Percentiles rank a stretch among this genome's conserved stretches.
Conservation (phyloP, 306 rosid genomes). For the Alnus glutinosa region DNA sequence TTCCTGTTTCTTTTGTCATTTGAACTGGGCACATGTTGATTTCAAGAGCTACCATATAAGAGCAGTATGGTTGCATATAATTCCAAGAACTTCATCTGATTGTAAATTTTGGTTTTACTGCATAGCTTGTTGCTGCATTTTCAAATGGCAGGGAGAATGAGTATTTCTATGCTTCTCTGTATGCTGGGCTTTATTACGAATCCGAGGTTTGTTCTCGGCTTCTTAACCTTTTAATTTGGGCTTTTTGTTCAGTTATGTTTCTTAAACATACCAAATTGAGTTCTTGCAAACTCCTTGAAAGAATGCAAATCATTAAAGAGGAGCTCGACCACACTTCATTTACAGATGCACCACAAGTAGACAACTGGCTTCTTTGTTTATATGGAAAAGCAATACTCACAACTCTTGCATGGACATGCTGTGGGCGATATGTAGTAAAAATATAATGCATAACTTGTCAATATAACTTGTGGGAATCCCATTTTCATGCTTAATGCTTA, state of each 20-base stretch:
- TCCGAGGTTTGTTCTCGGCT: constrained; percentile 63
- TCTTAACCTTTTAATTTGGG: constrained; percentile 10
- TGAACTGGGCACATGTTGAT: neutral
- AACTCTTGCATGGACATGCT: neutral
- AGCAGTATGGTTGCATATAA: neutral
- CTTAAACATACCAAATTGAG: neutral
- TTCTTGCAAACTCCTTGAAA: neutral
- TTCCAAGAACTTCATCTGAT: constrained; percentile 32
- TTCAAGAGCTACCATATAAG: neutral
- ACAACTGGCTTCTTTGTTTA: neutral
- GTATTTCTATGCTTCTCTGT: constrained; percentile 71
- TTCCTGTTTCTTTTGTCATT: neutral
- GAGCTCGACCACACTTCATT: neutral
- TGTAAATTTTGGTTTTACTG: constrained; percentile 29
- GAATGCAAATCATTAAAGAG: neutral
- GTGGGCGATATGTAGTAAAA: neutral
- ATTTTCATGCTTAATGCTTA: neutral
- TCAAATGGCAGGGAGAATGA: constrained; percentile 59
- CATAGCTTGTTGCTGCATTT: constrained; percentile 80
- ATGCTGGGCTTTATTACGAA: constrained; percentile 84
- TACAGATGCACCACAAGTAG: constrained; percentile 1
- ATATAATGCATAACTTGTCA: neutral
- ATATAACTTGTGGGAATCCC: neutral
- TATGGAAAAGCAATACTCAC: neutral
- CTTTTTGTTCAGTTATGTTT: neutral